A percentile compares a stretch with the other conserved stretches of the same genome.
Conservation (phyloP, 306 rosid species). For the Trifolium subterraneum region DNA sequence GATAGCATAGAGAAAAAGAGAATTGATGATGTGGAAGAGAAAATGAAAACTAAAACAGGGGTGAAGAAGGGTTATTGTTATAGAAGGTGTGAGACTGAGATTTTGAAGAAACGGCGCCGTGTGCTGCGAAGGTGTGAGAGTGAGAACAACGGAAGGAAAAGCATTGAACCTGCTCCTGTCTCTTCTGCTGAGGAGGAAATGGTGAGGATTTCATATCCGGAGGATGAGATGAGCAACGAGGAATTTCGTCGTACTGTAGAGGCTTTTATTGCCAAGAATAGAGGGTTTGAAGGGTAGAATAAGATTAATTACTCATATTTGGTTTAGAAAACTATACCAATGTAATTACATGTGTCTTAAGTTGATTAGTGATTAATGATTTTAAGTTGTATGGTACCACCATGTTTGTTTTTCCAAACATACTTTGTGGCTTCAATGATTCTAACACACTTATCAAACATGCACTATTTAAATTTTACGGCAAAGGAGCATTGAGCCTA, state of each 20-base stretch:
- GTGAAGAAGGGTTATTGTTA: constrained; percentile 39
- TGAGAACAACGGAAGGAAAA: constrained; percentile 51
- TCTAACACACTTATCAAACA: too few species aligned
- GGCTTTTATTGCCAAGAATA: constrained; percentile 82
- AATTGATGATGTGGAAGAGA: constrained; percentile 18
- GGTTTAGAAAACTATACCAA: not conserved
- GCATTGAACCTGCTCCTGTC: not conserved
- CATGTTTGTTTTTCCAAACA: too few species aligned
- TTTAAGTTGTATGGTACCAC: too few species aligned
- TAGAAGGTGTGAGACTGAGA: constrained; percentile 59
- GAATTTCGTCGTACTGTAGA: constrained; percentile 81
- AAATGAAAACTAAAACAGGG: constrained; percentile 27
- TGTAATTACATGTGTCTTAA: not conserved
- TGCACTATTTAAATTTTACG: too few species aligned
- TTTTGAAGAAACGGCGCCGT: constrained; percentile 38
- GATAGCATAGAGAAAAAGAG: not conserved
- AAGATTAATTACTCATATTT: constrained; percentile 25
- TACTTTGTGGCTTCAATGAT: too few species aligned
- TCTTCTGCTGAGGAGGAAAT: constrained; percentile 29
- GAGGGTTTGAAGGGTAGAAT: constrained; percentile 68
- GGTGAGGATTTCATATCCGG: constrained; percentile 41
- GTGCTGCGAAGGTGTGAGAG: constrained; percentile 59
- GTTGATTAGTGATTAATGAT: not conserved
- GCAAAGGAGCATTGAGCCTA: too few species aligned
- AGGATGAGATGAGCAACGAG: constrained; percentile 74